Evolutionary conservation across 2,329 filamentous ascomycete genomes (phyloP).

Genomic region (Tolypocladium ovalisporum): DNA sequence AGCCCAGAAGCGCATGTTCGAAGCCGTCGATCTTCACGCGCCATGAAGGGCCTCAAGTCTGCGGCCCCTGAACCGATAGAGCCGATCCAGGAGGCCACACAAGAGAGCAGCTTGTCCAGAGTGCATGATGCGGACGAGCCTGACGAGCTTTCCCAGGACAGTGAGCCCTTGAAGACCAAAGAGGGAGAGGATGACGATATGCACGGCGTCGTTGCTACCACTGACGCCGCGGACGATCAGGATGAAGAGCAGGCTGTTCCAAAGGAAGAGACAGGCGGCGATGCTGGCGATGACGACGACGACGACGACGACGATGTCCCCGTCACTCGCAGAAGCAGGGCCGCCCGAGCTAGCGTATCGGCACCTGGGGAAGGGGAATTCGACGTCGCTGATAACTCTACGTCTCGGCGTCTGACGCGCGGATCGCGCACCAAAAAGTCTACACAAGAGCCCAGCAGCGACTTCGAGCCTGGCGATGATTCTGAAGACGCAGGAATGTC

Average conservation of each 20-base stretch:
- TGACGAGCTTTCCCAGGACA: constrained; percentile 26
- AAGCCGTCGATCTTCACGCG: constrained; percentile 33
- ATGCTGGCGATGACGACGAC: constrained; percentile 37
- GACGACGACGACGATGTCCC: constrained; percentile 40
- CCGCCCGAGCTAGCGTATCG: constrained; percentile 18
- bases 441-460: constrained; percentile 44
- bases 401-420: constrained; percentile 35
- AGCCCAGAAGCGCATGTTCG: constrained; percentile 42
- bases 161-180: constrained; percentile 14
- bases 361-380: constrained; percentile 18
- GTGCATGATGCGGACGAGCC: constrained; percentile 21
- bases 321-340: constrained; percentile 34
- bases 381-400: constrained; percentile 17
- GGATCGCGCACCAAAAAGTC: constrained; percentile 32
- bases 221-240: constrained; percentile 14
- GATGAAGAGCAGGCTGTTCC: constrained; percentile 13
- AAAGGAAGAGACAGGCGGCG: constrained; percentile 18
- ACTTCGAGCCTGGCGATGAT: constrained; percentile 50
- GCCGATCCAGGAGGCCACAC: constrained; percentile 40
- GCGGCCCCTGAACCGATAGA: constrained; percentile 35
- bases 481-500: constrained; percentile 43
- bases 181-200: constrained; percentile 18
- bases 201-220: constrained; percentile 9
- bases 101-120: constrained; percentile 34
- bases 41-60: constrained; percentile 38